A percentile compares a stretch with the other conserved stretches of the same genome.
Conservation (phyloP, 2,329 filamentous ascomycete genomes). For the Aspergillus quadricinctus region DNA sequence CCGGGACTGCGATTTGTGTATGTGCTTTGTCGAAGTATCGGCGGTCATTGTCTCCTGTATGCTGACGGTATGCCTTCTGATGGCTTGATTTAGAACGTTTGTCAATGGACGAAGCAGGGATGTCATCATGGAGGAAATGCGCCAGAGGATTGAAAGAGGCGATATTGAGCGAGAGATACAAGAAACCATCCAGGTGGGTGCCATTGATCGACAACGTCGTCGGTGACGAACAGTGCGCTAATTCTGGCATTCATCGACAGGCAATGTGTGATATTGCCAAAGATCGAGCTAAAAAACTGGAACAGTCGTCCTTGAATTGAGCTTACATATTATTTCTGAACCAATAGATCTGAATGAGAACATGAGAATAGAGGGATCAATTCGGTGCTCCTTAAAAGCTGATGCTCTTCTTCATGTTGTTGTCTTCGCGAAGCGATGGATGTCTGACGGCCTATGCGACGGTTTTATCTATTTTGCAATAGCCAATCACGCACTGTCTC, state of each 20-base stretch:
- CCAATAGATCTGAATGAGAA: not conserved
- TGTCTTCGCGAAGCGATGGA: not conserved
- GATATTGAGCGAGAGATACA: conserved; percentile 64
- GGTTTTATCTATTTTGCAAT: not conserved
- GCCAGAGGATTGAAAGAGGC: conserved; percentile 62
- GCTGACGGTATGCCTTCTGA: not conserved
- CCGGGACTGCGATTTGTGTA: conserved; percentile 74
- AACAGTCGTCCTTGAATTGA: conserved; percentile 12
- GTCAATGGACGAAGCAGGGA: conserved; percentile 74
- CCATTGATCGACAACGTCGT: not conserved
- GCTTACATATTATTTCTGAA: not conserved
- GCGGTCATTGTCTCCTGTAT: not conserved
- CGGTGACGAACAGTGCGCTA: not conserved
- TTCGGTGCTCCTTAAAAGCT: not conserved
- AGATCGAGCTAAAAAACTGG: conserved; percentile 68
- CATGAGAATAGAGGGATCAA: not conserved
- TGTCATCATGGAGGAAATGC: conserved; percentile 80
- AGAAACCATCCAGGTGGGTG: conserved; percentile 67
- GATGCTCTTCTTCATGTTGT: not conserved
- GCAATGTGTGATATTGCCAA: conserved; percentile 90
- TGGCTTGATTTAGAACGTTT: conserved; percentile 58
- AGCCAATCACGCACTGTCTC: not conserved
- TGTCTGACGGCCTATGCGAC: not conserved
- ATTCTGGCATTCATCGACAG: conserved; percentile 38
- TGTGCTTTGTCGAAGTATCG: not conserved